These are phyloP conservation scores for Cnidoscolus chayamansa DNA, from an alignment of 441 rosid genomes.

Conservation along the genomic window DNA sequence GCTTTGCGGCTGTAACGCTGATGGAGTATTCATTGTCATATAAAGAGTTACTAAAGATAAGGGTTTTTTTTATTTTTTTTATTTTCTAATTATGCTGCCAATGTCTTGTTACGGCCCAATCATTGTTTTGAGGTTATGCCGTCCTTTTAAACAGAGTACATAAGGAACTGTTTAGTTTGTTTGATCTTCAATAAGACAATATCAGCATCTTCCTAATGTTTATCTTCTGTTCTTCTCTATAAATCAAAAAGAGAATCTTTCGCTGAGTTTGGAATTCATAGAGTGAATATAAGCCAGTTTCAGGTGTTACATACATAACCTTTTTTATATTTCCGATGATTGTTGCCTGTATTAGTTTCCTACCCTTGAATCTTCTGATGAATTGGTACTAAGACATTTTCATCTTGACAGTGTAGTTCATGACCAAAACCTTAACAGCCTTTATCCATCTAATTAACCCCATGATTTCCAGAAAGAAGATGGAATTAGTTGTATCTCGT, in stretches of 20 bases:
- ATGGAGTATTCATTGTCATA: no score
- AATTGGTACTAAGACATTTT: background rate
- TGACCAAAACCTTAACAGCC: background rate
- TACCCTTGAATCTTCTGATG: background rate
- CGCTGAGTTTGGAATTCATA: no score
- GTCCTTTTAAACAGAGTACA: background rate
- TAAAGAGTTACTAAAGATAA: no score
- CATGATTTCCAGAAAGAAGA: conserved; percentile 9
- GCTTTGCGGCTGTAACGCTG: no score
- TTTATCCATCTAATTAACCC: background rate
- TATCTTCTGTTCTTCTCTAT: background rate
- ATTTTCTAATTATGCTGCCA: no score
- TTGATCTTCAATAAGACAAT: conserved; percentile 14
- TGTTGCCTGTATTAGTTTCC: conserved; percentile 14
- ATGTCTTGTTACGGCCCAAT: no score
- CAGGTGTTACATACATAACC: no score
- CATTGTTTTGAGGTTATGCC: background rate
- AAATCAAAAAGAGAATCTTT: no score
- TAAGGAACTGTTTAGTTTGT: background rate
- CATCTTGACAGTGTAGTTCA: conserved; percentile 12
- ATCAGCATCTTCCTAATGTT: background rate
- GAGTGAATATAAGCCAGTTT: no score
- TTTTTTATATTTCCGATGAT: conserved; percentile 26
- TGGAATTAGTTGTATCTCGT: conserved; percentile 18
- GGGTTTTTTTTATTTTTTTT: no score